Evolutionary conservation across 495 filamentous ascomycete species (phyloP).

Genomic region (Aspergillus kassunensis): DNA sequence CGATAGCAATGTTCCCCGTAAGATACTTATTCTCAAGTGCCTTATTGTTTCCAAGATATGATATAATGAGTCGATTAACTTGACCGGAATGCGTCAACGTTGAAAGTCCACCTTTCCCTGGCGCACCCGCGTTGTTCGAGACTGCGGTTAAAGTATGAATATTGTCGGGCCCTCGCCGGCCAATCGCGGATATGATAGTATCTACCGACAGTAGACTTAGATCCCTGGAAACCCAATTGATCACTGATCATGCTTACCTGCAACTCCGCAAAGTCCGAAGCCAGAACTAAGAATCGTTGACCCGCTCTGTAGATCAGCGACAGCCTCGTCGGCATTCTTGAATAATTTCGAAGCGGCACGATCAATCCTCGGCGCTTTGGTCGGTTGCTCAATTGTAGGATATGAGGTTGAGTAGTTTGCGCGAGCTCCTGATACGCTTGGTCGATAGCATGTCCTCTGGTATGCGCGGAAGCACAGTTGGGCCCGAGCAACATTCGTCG

Average conservation of each 20-base stretch:
- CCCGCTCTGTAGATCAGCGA: constrained; percentile 70
- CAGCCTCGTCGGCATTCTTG: constrained; percentile 67
- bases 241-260: constrained; percentile 32
- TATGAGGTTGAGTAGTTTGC: constrained; percentile 29
- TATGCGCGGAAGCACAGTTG: constrained; percentile 24
- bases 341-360: constrained; percentile 57
- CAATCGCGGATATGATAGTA: constrained; percentile 75
- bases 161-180: constrained; percentile 58
- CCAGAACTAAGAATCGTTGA: constrained; percentile 75
- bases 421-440: constrained; percentile 4
- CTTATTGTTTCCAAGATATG: constrained; percentile 88
- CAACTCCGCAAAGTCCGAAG: constrained; percentile 85
- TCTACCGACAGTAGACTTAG: constrained; percentile 35
- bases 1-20: constrained; percentile 75
- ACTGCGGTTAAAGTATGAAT: constrained; percentile 77
- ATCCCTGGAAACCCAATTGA: not conserved
- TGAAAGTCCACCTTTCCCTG: constrained; percentile 69
- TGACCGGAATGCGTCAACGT: constrained; percentile 73
- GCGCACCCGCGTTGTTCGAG: constrained; percentile 87
- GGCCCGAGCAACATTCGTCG: constrained; percentile 21
- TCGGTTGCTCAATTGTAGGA: constrained; percentile 6
- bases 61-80: constrained; percentile 78
- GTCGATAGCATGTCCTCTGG: constrained; percentile 15
- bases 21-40: constrained; percentile 81
- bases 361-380: constrained; percentile 32